Percentiles rank a stretch among this genome's conserved stretches.
Conservation (phyloP, 2,329 filamentous ascomycete genomes). For the Talaromyces sp. region DNA sequence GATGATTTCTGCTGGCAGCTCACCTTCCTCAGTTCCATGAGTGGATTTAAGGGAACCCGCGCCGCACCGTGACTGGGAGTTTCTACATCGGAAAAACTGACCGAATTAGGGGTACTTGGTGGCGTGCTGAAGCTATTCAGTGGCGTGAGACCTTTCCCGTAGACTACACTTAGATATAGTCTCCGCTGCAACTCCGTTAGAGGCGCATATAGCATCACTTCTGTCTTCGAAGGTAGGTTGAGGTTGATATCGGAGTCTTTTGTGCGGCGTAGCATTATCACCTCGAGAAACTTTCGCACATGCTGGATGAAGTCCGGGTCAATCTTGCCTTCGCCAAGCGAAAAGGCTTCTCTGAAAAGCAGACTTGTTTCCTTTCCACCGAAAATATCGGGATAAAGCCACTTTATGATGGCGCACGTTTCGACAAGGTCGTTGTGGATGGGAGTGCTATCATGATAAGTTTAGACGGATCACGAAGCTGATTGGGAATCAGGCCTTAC, state of each 20-base stretch:
- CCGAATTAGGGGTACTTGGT: background rate
- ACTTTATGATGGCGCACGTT: constrained; percentile 54
- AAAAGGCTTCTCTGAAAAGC: constrained; percentile 52
- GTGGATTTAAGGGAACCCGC: constrained; percentile 36
- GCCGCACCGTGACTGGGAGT: background rate
- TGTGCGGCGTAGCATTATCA: constrained; percentile 56
- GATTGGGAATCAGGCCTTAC: constrained; percentile 3
- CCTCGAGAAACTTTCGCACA: constrained; percentile 48
- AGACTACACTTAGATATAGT: constrained; percentile 55
- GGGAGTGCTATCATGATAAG: constrained; percentile 37
- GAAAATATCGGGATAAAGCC: constrained; percentile 57
- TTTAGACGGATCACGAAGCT: constrained; percentile 70
- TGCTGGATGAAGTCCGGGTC: constrained; percentile 50
- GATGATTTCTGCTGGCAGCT: background rate
- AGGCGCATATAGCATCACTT: constrained; percentile 53
- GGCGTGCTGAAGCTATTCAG: background rate
- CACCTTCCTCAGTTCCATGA: constrained; percentile 52
- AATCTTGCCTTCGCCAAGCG: constrained; percentile 50
- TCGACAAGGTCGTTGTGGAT: constrained; percentile 56
- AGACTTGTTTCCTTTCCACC: constrained; percentile 40
- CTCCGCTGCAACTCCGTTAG: constrained; percentile 54
- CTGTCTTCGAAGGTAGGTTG: constrained; percentile 53
- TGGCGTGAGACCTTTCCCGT: constrained; percentile 24
- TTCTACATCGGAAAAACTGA: background rate
- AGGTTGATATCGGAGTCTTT: constrained; percentile 52